Base-by-base conservation (phyloP, 1,284 basidiomycete genomes). In the Naganishia liquefaciens region DNA sequence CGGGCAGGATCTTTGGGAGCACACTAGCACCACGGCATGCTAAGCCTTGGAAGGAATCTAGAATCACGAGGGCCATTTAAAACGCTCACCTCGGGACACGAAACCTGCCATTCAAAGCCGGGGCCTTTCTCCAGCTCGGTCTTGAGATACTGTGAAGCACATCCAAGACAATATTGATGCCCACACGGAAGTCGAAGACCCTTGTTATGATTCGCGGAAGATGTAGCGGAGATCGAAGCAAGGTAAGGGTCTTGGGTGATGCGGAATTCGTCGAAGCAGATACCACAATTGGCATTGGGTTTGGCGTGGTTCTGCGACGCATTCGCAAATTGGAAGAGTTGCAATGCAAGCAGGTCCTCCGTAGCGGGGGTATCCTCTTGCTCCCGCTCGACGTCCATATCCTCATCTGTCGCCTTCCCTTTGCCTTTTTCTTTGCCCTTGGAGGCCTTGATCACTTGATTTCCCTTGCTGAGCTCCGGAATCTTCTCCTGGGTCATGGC, bases 201-300 rank as follows among this genome's bases (percentile, higher is more conserved):
- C 28, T 58, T 58, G 28, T 58, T 58, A 13, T 33, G 47, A 21
- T 58, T 30, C 5, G 23, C 28, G 28, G 55, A 58, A 9, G 55
- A 58, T 2, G 55, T 58, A 19, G 55, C 44, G n/a, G 55, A 58
- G 17, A 58, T 13, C 17, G 55, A 28, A 1, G 55, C 44, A 6
- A 15, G 47, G 46, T 58, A 58, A 15, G 55, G 55, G 55, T 58
- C 25, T 13, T 21, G 44, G 7, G 55, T 47, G 21, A 58, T 47
- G 9, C 55, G 55, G 19, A 58, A 58, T 7, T 58, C 55, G 46
- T 49, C 55, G 13, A 58, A 58, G 30, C 55, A 58, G 33, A 58
- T 58, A 2, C 55, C 44, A 21, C 55, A 58, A 39, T 49, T 28
- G 9, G 55, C 55, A 15, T 6, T 43, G n/a, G 25, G 33, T 25